Evolutionary conservation across 805 yeast species (phyloP).

Genomic region (Kuraishia cidri): DNA sequence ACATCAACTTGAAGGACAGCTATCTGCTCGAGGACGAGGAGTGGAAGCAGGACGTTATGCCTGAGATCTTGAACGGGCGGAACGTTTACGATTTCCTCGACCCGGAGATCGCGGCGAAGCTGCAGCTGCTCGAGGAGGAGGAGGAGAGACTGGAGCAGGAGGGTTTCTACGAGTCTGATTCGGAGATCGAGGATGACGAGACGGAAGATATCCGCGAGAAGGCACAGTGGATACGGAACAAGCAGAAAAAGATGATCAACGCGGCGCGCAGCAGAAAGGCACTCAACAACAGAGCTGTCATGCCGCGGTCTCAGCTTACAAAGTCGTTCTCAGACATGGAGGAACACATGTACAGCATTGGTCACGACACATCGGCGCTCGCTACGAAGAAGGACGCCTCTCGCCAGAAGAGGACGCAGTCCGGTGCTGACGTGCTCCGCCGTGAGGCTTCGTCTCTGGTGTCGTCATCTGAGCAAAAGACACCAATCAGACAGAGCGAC

Average conservation of each 20-base stretch:
- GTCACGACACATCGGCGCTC: slow-evolving; percentile 74
- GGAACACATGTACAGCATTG: slow-evolving; percentile 80
- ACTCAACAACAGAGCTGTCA: slow-evolving; percentile 74
- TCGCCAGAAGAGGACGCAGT: slow-evolving; percentile 16
- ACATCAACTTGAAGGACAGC: slow-evolving; percentile 86
- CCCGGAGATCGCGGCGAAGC: slow-evolving; percentile 87
- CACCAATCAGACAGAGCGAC: slow-evolving; percentile 58
- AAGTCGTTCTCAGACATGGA: slow-evolving; percentile 77
- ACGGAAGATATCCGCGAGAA: slow-evolving; percentile 75
- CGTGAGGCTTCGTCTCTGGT: slow-evolving; percentile 31
- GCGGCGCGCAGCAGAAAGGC: slow-evolving; percentile 84
- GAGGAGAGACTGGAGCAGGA: slow-evolving; percentile 89
- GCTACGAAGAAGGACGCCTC: slow-evolving; percentile 35
- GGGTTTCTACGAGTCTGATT: slow-evolving; percentile 93
- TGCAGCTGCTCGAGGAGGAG: slow-evolving; percentile 93
- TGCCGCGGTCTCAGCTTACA: slow-evolving; percentile 84
- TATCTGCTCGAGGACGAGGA: slow-evolving; percentile 91
- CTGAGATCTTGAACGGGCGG: slow-evolving; percentile 92
- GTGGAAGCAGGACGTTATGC: slow-evolving; percentile 97
- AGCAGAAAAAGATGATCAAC: slow-evolving; percentile 87
- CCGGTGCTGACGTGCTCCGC: slow-evolving; percentile 79
- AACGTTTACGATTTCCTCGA: slow-evolving; percentile 97
- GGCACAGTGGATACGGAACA: slow-evolving; percentile 93
- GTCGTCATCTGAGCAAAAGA: slow-evolving; percentile 34
- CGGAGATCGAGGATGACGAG: slow-evolving; percentile 46